Base-by-base conservation (phyloP, 345 rosid species). In the Carallia brachiata region DNA sequence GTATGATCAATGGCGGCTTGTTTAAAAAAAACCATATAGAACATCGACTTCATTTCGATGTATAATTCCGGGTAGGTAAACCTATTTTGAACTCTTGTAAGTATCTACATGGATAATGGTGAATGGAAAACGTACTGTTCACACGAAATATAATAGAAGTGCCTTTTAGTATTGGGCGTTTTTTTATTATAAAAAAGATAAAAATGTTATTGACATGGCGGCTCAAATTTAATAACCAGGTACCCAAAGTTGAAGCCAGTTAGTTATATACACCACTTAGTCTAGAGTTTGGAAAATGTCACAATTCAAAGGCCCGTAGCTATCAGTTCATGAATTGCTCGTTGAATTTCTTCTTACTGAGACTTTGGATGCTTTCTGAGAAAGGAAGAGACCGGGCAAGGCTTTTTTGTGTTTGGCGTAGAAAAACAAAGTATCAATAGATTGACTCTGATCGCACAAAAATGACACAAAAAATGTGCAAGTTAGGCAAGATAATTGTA, bases 261-360 rank as follows among this genome's bases (percentile, higher is more conserved):
- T 66, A 73, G 80, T 74, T 78, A 74, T 5, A 52, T 31, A 44
- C 7, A 54, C 48, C 12, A 62, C 55, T 56, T 62, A 71, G 85
- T 79, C 80, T 57, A 67, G 23, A 68, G 82, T 85, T 85, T 75
- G 84, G 84, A 83, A 85, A 71, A 75, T 77, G 87, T 85, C 85
- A 60, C 80, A 15, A 75, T 77, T 56, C 15, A 36, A 66, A 59
- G n/a, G 58, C 30, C 61, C 36, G 62, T 77, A 62, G 72, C 73
- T 74, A 77, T 73, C 71, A 73, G 31, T 68, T 69, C 54, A 58
- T 34, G 55, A 17, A 52, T 77, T 17, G 28, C 61, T 7, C 39
- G 47, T 18, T 68, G 56, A 73, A 62, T 68, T 62, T 76, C 73
- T 23, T 12, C 36, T 57, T 39, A 16, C 12, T 39, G 54, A 39